phyloP scores from a whole-genome alignment of 768 basidiomycete species.

The Heimioporus sp. region DNA sequence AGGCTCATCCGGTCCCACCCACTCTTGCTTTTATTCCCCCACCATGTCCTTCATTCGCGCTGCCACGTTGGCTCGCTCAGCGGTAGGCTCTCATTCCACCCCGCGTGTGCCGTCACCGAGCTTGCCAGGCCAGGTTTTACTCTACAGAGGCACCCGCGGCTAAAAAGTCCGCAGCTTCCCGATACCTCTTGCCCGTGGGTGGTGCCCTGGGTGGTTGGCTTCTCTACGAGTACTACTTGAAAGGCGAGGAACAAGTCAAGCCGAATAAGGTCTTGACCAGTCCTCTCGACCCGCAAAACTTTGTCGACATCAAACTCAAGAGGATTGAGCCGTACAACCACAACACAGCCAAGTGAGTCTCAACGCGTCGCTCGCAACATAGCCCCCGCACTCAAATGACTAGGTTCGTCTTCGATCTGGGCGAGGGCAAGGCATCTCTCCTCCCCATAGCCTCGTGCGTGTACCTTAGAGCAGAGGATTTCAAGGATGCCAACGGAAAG shows the following conservation, averaged over 20 bases:
- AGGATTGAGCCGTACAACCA: slow-evolving; percentile 87
- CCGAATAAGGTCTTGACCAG: slow-evolving; percentile 48
- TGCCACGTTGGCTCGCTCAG: slow-evolving; percentile 40
- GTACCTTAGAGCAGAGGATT: slow-evolving; percentile 69
- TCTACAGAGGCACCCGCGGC: slow-evolving; percentile 44
- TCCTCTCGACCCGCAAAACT: slow-evolving; percentile 72
- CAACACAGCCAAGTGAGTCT: slow-evolving; percentile 75
- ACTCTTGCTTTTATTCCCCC: background rate
- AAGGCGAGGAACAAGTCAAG: slow-evolving; percentile 37
- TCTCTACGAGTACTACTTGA: slow-evolving; percentile 51
- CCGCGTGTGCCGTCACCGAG: background rate
- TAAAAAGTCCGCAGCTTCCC: slow-evolving; percentile 48
- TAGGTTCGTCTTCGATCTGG: slow-evolving; percentile 80
- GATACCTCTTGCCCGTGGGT: slow-evolving; percentile 36
- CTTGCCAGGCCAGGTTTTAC: slow-evolving; percentile 41
- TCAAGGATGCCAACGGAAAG: slow-evolving; percentile 78
- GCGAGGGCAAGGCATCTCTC: slow-evolving; percentile 72
- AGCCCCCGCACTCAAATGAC: background rate
- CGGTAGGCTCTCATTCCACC: slow-evolving; percentile 28
- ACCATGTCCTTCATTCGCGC: slow-evolving; percentile 46
- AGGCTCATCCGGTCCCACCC: slow-evolving; percentile 9
- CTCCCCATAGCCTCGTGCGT: slow-evolving; percentile 80
- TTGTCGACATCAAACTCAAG: slow-evolving; percentile 79
- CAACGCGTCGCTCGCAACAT: background rate
- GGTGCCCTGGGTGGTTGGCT: slow-evolving; percentile 43